Evolutionary conservation across 192 early-diverging fungal genomes (phyloP), one percentile per base, ranked within the genome.

Genomic region (Pilobolus umbonatus): DNA sequence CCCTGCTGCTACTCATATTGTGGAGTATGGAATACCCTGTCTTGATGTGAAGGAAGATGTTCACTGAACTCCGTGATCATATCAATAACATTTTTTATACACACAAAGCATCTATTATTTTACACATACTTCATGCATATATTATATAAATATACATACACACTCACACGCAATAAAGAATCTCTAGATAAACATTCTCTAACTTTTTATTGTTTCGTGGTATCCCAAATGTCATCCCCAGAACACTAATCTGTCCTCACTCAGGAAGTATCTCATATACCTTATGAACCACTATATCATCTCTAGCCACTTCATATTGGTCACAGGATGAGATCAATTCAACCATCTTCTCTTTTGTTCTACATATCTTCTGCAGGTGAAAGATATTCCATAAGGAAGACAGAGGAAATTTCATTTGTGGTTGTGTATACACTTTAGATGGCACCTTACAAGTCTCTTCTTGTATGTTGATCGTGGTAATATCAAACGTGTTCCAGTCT

Each of bases 341-440:
- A 2, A 67, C 44, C 61, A 85, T 59, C 0, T 46, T 49, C 6
- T 28, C 19, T 8, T 60, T 61, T 0, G 61, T 74, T 57, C 72
- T 72, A 55, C 80, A 86, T 53, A 80, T 68, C 60, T 84, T 80
- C 19, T 75, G 67, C 21, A 84, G 46, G 30, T 67, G 62, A 3
- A 72, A 61, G 1, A 66, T 32, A 21, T 35, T 66, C 82, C 83
- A 85, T 45, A 85, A 58, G 5, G 6, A 65, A 17, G 30, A 5
- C 9, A 49, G 67, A 34, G 12, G 35, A 14, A 34, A 51, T 31
- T 31, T 57, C 12, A 22, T 22, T 5, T 29, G 34, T 0, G 12
- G 5, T 2, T 5, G 15, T 22, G 35, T 15, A 28, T 24, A 36
- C 1, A 34, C 29, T 5, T 26, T 45, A 11, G 30, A 2, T 35